phyloP scores from a whole-genome alignment of 2,329 filamentous ascomycete genomes.

The Pseudogymnoascus verrucosus region DNA sequence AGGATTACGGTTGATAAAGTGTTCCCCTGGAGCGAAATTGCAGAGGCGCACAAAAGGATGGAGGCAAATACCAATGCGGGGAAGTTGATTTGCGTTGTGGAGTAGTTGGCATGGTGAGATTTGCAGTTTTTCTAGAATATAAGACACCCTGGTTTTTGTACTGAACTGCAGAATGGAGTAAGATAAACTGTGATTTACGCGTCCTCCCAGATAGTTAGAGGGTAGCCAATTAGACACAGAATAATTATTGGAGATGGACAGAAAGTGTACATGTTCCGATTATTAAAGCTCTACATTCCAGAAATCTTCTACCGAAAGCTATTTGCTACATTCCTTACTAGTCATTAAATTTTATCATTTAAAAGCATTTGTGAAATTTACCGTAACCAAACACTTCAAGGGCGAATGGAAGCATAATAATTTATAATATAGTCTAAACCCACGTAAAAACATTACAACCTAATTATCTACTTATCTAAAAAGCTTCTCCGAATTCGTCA shows the following conservation, averaged over 20 bases:
- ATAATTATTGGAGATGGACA: background rate
- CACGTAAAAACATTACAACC: background rate
- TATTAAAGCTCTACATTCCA: background rate
- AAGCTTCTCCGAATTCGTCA: constrained; percentile 18
- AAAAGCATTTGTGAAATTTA: background rate
- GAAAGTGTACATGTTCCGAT: background rate
- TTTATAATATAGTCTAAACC: too few relatives aligned
- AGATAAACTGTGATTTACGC: background rate
- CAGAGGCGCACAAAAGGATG: constrained; percentile 63
- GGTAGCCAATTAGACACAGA: background rate
- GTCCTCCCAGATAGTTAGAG: background rate
- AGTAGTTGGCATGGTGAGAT: constrained; percentile 13
- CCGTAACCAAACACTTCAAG: too few relatives aligned
- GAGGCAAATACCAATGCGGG: constrained; percentile 66
- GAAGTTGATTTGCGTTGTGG: constrained; percentile 57
- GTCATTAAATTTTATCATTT: background rate
- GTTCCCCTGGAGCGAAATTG: constrained; percentile 67
- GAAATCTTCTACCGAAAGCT: background rate
- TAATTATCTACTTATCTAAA: constrained; percentile 15
- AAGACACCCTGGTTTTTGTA: background rate
- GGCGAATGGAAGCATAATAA: too few relatives aligned
- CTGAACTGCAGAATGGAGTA: background rate
- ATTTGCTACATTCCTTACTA: background rate
- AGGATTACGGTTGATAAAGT: constrained; percentile 77
- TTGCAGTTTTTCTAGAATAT: constrained; percentile 7